Evolutionary conservation across 2,329 filamentous ascomycete species (phyloP).

Genomic region (Claviceps maximensis): DNA sequence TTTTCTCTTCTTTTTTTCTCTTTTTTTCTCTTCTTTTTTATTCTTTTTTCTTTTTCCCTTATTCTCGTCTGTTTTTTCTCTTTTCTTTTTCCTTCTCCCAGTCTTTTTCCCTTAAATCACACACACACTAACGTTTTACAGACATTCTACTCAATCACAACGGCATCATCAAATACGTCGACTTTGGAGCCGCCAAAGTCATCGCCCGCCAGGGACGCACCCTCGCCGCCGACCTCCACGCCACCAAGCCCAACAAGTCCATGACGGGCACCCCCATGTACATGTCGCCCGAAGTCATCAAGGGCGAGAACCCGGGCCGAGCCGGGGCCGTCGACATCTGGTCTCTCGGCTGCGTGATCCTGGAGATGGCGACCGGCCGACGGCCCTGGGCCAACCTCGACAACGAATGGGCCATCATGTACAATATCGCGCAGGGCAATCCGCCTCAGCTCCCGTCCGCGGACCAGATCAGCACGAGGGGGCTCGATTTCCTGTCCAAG

Average conservation of each 20-base stretch:
- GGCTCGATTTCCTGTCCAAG: constrained; percentile 75
- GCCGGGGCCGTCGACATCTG: constrained; percentile 87
- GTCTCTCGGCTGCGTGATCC: constrained; percentile 91
- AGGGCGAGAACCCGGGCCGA: constrained; percentile 66
- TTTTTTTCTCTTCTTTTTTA: neutral
- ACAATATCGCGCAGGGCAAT: constrained; percentile 97
- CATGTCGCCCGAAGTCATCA: constrained; percentile 98
- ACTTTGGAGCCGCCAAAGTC: constrained; percentile 94
- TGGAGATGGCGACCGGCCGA: constrained; percentile 93
- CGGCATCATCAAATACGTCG: constrained; percentile 97
- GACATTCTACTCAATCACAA: constrained; percentile 95
- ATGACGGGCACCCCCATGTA: constrained; percentile 99
- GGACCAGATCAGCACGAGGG: constrained; percentile 73
- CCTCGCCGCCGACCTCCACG: constrained; percentile 47
- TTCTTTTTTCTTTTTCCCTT: neutral
- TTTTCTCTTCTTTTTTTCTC: neutral
- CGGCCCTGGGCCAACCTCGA: constrained; percentile 91
- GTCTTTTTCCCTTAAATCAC: neutral
- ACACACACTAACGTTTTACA: constrained; percentile 18
- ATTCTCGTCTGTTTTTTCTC: neutral
- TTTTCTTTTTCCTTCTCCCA: neutral
- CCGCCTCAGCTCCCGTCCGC: constrained; percentile 68
- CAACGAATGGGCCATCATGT: constrained; percentile 99
- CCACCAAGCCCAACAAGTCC: constrained; percentile 61
- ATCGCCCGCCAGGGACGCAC: constrained; percentile 91